phyloP scores from a whole-genome alignment of 1,139 yeast genomes.

The Pneumocystis murina region DNA sequence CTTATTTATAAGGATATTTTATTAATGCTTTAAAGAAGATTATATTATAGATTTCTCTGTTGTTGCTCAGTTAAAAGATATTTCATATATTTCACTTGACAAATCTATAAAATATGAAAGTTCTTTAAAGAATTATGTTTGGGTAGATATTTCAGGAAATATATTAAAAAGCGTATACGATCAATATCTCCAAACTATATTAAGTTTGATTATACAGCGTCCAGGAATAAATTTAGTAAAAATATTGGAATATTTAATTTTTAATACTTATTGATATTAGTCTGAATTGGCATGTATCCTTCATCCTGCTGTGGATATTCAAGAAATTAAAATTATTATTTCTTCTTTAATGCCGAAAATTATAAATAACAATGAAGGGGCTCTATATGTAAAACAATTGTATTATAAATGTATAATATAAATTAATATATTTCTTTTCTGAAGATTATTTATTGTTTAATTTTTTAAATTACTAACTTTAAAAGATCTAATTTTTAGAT shows the following conservation, averaged over 20 bases:
- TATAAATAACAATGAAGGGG: background rate
- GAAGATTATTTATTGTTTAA: background rate
- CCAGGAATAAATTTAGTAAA: background rate
- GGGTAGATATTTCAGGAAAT: background rate
- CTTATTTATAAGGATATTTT: background rate
- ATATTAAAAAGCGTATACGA: background rate
- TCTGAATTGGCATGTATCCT: background rate
- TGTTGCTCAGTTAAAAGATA: background rate
- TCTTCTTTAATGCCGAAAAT: background rate
- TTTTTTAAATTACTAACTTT: no score
- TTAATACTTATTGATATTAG: background rate
- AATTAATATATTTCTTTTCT: background rate
- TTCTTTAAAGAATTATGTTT: background rate
- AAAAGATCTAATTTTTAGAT: no score
- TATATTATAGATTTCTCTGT: background rate
- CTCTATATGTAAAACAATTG: background rate
- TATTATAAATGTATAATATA: background rate
- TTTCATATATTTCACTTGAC: background rate
- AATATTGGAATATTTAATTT: background rate
- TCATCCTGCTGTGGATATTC: background rate
- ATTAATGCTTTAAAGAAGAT: background rate
- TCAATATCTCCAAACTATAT: background rate
- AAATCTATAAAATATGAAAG: background rate
- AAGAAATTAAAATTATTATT: background rate
- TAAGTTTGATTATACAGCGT: background rate